Conservation (phyloP, 345 rosid genomes). For the Populus euphratica region DNA sequence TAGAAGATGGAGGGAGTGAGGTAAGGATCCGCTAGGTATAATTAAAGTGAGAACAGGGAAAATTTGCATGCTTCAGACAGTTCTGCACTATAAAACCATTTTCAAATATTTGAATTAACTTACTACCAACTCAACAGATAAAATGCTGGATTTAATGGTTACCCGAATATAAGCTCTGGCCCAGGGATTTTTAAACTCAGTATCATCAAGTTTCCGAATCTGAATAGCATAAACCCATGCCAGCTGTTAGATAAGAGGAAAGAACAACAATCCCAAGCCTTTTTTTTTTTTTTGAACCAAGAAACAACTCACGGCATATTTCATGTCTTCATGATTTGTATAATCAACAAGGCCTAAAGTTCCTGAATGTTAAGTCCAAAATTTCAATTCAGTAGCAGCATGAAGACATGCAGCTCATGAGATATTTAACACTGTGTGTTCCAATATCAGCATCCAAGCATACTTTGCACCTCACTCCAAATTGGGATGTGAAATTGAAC, state of each 20-base stretch:
- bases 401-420: not conserved
- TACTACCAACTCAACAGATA: not conserved
- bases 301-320: slow-evolving; percentile 11
- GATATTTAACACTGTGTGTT: not conserved
- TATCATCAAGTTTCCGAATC: slow-evolving; percentile 8
- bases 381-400: not conserved
- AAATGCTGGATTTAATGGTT: not conserved
- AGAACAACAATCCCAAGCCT: not conserved
- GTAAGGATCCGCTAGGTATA: not conserved
- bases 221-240: not conserved
- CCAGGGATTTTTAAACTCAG: slow-evolving; percentile 5
- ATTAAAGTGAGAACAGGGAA: not conserved
- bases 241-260: not conserved
- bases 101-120: not conserved
- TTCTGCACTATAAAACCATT: not conserved
- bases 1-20: not conserved
- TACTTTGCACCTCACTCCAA: not conserved
- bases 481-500: not conserved
- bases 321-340: slow-evolving; percentile 16
- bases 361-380: slow-evolving; percentile 8
- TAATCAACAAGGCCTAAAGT: slow-evolving; percentile 11
- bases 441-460: slow-evolving; percentile 4
- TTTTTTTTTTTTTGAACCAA: not conserved
- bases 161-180: slow-evolving; percentile 7
- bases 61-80: not conserved